phyloP scores from a whole-genome alignment of 1,284 basidiomycete genomes.

The Golubevia sp. region DNA sequence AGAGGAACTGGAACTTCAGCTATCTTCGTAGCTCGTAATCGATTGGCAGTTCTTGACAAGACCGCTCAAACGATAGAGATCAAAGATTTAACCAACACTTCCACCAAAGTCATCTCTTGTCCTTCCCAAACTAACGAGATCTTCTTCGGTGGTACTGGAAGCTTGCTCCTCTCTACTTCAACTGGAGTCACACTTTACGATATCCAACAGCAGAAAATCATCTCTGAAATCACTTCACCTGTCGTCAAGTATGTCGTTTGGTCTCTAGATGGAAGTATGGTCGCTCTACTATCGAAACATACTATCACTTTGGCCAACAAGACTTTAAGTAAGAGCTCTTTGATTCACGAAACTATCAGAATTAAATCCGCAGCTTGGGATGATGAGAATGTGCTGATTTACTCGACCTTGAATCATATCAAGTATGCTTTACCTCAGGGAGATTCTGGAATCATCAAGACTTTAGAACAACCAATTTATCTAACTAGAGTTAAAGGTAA shows the following conservation, averaged over 20 bases:
- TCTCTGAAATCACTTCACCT: slow-evolving; percentile 50
- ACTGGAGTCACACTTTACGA: slow-evolving; percentile 53
- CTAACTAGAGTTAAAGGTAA: slow-evolving; percentile 53
- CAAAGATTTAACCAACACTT: slow-evolving; percentile 53
- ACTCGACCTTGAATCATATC: slow-evolving; percentile 61
- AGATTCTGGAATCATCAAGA: slow-evolving; percentile 61
- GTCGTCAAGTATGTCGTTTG: slow-evolving; percentile 59
- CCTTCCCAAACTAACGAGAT: slow-evolving; percentile 52
- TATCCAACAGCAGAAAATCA: slow-evolving; percentile 56
- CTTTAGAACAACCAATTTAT: slow-evolving; percentile 59
- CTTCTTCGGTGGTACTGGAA: slow-evolving; percentile 56
- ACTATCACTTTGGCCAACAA: slow-evolving; percentile 59
- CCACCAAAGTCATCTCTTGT: slow-evolving; percentile 52
- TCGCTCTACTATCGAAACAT: slow-evolving; percentile 58
- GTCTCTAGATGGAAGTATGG: slow-evolving; percentile 46
- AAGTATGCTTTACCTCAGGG: slow-evolving; percentile 60
- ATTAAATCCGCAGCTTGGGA: slow-evolving; percentile 62
- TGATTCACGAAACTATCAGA: slow-evolving; percentile 60
- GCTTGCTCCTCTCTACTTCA: slow-evolving; percentile 53
- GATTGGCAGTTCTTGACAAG: slow-evolving; percentile 55
- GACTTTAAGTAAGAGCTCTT: slow-evolving; percentile 31
- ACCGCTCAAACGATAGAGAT: slow-evolving; percentile 56
- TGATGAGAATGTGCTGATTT: slow-evolving; percentile 51
- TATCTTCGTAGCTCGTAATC: slow-evolving; percentile 59
- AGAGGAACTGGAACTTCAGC: slow-evolving; percentile 46